phyloP scores from a whole-genome alignment of 2,329 filamentous ascomycete species.

The Verticillium dahliae region DNA sequence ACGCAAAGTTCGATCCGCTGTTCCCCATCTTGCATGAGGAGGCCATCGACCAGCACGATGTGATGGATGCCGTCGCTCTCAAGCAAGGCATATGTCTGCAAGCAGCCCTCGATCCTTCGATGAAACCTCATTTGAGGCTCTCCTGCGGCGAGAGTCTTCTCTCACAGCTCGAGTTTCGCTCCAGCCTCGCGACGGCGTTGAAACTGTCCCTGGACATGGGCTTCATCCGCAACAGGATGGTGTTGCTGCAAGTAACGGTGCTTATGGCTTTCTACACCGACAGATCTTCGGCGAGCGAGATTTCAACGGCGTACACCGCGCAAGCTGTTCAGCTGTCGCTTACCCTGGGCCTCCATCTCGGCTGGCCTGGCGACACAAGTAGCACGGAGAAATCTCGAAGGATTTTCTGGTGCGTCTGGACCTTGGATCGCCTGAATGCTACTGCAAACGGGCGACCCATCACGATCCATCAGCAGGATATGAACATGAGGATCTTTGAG shows the following conservation, averaged over 20 bases:
- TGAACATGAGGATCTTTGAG: constrained; percentile 13
- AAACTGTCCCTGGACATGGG: constrained; percentile 11
- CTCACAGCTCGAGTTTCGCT: constrained; percentile 9
- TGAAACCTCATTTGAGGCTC: constrained; percentile 11
- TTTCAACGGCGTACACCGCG: constrained; percentile 13
- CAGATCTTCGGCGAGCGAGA: constrained; percentile 9
- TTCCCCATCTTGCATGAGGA: constrained; percentile 14
- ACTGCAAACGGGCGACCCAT: constrained; percentile 16
- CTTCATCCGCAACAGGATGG: constrained; percentile 11
- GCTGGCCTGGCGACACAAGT: constrained; percentile 14
- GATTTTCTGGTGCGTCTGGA: constrained; percentile 17
- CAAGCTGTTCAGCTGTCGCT: constrained; percentile 16
- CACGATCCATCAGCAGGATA: constrained; percentile 15
- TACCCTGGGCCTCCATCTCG: constrained; percentile 16
- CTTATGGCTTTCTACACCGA: constrained; percentile 14
- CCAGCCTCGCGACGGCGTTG: constrained; percentile 7
- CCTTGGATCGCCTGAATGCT: constrained; percentile 15
- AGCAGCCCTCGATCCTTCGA: constrained; percentile 12
- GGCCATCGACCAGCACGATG: constrained; percentile 11
- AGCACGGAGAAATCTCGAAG: constrained; percentile 12
- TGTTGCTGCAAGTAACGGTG: constrained; percentile 9
- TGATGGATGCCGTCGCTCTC: constrained; percentile 11
- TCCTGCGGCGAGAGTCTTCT: constrained; percentile 4
- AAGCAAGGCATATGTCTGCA: constrained; percentile 15
- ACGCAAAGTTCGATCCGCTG: constrained; percentile 14